phyloP scores from a whole-genome alignment of 2,329 filamentous ascomycete genomes.

The Apiospora kogelbergensis region DNA sequence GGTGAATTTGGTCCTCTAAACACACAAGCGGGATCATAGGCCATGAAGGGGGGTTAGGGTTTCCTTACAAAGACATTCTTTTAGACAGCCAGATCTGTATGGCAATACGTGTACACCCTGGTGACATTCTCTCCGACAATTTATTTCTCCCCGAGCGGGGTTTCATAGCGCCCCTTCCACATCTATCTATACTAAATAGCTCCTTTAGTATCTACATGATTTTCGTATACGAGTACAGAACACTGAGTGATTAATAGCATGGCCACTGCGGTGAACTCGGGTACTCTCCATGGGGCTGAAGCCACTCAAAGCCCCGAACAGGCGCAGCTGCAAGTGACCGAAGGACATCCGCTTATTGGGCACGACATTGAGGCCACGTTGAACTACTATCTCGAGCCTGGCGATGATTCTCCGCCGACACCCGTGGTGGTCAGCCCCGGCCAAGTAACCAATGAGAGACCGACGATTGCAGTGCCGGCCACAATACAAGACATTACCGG shows the following conservation, averaged over 20 bases:
- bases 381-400: slow-evolving; percentile 40
- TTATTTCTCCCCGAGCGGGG: not conserved
- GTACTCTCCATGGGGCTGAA: not conserved
- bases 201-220: not conserved
- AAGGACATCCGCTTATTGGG: not conserved
- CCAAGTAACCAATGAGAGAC: slow-evolving; percentile 35
- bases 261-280: not conserved
- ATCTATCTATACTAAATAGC: not conserved
- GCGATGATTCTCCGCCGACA: slow-evolving; percentile 40
- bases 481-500: slow-evolving; percentile 38
- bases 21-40: not conserved
- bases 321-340: not conserved
- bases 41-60: not conserved
- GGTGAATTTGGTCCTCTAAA: too few relatives aligned
- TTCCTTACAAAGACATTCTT: not conserved
- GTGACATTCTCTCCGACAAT: too few relatives aligned
- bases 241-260: not conserved
- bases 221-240: not conserved
- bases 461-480: slow-evolving; percentile 26
- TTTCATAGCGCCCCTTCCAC: not conserved
- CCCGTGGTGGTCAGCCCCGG: slow-evolving; percentile 32
- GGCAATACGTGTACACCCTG: not conserved
- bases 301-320: not conserved
- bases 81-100: not conserved
- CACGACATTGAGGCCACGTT: slow-evolving; percentile 35